A percentile compares a stretch with the other conserved stretches of the same genome.
These are phyloP conservation scores for Haematococcus lacustris DNA, from an alignment of 139 green algal genomes.

Conservation along the genomic window DNA sequence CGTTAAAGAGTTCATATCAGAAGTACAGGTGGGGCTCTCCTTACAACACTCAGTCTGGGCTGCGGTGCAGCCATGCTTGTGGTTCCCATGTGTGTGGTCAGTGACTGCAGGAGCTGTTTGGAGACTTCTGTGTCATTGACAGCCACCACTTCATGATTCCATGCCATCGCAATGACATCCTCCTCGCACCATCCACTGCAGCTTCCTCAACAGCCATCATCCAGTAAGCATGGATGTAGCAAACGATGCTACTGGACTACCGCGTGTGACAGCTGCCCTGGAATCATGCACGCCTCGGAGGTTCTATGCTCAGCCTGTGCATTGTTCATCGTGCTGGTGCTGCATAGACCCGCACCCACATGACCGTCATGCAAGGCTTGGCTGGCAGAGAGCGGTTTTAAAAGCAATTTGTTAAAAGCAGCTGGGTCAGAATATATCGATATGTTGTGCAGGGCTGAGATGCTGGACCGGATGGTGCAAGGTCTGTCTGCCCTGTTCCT, in stretches of 20 bases:
- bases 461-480: conserved; percentile 55
- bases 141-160: conserved; percentile 77
- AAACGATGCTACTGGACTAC: no score
- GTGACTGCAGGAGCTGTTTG: conserved; percentile 79
- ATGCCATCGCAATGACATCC: conserved; percentile 32
- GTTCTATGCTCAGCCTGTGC: no score
- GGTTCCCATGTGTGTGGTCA: background rate
- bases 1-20: conserved; percentile 57
- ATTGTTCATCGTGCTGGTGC: no score
- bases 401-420: no score
- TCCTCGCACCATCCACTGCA: no score
- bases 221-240: no score
- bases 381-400: no score
- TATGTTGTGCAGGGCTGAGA: conserved; percentile 32
- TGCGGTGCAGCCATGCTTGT: background rate
- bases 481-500: conserved; percentile 75
- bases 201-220: no score
- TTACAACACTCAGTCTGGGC: background rate
- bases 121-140: conserved; percentile 78
- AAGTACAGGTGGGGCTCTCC: conserved; percentile 49
- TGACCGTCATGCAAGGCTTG: background rate
- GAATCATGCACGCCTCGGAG: no score
- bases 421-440: no score
- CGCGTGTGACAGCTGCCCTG: no score
- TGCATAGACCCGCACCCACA: background rate